A percentile compares a stretch with the other conserved stretches of the same genome.
Conservation (phyloP, 768 basidiomycete genomes). For the Mycena polygramma region DNA sequence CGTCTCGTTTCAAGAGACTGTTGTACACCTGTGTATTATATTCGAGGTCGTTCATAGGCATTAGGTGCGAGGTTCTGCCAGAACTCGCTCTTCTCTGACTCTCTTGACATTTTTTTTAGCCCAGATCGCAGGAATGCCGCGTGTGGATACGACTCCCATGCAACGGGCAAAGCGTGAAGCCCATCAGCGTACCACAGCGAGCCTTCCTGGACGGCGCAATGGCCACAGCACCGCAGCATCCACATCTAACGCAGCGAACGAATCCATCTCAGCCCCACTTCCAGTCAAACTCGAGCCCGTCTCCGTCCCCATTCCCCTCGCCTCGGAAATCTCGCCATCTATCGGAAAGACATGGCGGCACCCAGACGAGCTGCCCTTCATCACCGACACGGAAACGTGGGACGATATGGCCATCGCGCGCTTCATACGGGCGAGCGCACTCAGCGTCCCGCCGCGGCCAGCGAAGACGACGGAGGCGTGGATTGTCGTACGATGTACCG, state of each 20-base stretch:
- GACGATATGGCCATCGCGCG: slow-evolving; percentile 15
- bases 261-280: slow-evolving; percentile 3
- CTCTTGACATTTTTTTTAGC: not conserved
- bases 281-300: not conserved
- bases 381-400: not conserved
- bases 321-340: not conserved
- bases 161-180: slow-evolving; percentile 11
- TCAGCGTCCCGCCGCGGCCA: slow-evolving; percentile 9
- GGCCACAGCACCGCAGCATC: not conserved
- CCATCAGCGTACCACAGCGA: not conserved
- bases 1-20: not conserved
- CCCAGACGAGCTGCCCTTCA: slow-evolving; percentile 26
- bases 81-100: not conserved
- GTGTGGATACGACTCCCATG: not conserved
- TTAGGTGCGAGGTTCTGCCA: not conserved
- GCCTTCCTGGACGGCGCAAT: not conserved
- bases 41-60: not conserved
- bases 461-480: not conserved
- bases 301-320: not conserved
- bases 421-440: not conserved
- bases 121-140: slow-evolving; percentile 8
- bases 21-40: not conserved
- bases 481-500: not conserved
- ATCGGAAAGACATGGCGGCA: slow-evolving; percentile 8
- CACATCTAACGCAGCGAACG: too few species aligned